Evolutionary conservation across 2,329 filamentous ascomycete species (phyloP), one percentile per base, ranked within the genome.

Genomic region (Colletotrichum lupini): DNA sequence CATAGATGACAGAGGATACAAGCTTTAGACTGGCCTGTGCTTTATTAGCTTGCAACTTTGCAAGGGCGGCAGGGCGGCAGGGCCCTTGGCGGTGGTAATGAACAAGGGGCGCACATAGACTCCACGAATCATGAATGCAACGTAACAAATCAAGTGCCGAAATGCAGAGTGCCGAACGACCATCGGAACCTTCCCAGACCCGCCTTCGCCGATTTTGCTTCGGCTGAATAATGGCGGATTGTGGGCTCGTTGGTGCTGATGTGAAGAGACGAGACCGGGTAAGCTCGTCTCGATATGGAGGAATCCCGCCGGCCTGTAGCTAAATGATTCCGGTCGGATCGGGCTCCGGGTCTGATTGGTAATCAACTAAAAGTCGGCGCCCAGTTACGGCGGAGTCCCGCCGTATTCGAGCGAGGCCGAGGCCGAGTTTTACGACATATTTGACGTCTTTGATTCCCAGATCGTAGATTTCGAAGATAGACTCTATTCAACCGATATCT

Each of bases 301-400:
- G 19, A 8, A 42, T 58, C 37, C 26, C 55, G 55, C 69, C 67
- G 67, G 67, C 46, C 55, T 55, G 28, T 35, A 16, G 22, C 52
- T 14, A 73, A 73, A 49, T 70, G 67, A 73, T 70, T 62, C 71
- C 71, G 70, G 62, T 55, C 71, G 24, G 69, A 62, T n/a, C 60
- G 67, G 60, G 46, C 28, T 32, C 55, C 67, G 71, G 24, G 46
- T 4, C 9, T 73, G 71, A 70, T 73, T 73, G 71, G 71, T 73
- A 73, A 73, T 73, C 71, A 73, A 22, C 42, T 19, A 30, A n/a
- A 30, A n/a, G 35, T 28, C 32, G 70, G 56, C 42, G 32, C 32
- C 49, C 49, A 61, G 30, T 37, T 14, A 46, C 30, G 70, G 70
- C 70, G 70, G 70, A 60, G 67, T 70, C 66, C 55, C 70, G 70